phyloP scores from a whole-genome alignment of 345 rosid genomes.

The Bretschneidera sinensis region DNA sequence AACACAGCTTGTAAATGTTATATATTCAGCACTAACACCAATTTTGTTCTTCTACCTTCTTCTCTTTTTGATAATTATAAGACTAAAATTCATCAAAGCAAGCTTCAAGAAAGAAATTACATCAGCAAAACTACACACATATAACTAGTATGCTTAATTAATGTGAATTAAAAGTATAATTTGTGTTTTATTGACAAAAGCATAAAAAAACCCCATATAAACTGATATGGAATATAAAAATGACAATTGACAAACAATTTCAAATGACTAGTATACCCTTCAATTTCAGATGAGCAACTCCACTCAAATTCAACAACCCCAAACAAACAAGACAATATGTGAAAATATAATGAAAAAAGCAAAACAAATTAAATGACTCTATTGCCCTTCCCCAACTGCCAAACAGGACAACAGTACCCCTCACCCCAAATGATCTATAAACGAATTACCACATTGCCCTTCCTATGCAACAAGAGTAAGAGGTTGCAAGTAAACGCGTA shows the following conservation, averaged over 20 bases:
- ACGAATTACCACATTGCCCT: constrained; percentile 11
- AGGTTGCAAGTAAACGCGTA: constrained; percentile 67
- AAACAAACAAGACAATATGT: background rate
- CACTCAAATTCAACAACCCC: background rate
- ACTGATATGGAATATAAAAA: constrained; percentile 13
- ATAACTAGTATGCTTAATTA: too few species aligned
- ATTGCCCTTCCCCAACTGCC: constrained; percentile 6
- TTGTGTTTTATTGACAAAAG: constrained; percentile 21
- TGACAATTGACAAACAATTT: constrained; percentile 17
- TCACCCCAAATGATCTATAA: constrained; percentile 2
- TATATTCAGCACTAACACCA: constrained; percentile 10
- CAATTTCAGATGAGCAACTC: constrained; percentile 5
- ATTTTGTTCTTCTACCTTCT: too few species aligned
- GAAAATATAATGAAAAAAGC: background rate
- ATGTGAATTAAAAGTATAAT: too few species aligned
- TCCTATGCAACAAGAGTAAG: constrained; percentile 35
- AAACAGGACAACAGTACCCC: constrained; percentile 14
- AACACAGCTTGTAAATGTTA: constrained; percentile 17
- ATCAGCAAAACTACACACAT: too few species aligned
- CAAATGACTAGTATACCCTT: constrained; percentile 2
- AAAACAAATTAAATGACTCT: constrained; percentile 9
- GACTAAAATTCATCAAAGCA: too few species aligned
- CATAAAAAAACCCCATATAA: constrained; percentile 18
- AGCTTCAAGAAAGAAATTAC: too few species aligned
- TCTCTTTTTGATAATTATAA: too few species aligned